Conservation (phyloP, 2,329 filamentous ascomycete genomes). For the Fusarium solani-melongenae region DNA sequence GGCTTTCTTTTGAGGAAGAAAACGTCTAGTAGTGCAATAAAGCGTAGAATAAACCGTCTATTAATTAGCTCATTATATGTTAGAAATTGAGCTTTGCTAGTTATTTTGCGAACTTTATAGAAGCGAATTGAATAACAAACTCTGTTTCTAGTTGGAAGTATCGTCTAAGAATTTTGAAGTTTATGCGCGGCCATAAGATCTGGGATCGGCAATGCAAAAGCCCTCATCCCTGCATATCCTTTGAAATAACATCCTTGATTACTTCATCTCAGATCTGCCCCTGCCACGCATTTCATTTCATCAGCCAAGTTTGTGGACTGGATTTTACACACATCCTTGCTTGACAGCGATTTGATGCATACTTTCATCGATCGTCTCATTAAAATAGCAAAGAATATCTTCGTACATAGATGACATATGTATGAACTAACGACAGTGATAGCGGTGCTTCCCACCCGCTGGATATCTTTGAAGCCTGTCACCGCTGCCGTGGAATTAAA, state of each 20-base stretch:
- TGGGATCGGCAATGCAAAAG: neutral
- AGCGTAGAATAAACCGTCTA: neutral
- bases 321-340: neutral
- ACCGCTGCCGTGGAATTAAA: neutral
- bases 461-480: neutral
- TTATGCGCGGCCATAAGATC: neutral
- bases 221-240: neutral
- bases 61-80: neutral
- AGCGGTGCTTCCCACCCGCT: neutral
- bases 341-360: neutral
- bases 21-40: neutral
- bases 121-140: neutral
- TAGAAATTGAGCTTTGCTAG: neutral
- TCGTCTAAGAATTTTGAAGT: neutral
- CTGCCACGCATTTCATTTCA: neutral
- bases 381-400: neutral
- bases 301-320: neutral
- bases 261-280: neutral
- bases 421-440: neutral
- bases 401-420: neutral
- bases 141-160: neutral
- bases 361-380: neutral
- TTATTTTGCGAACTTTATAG: neutral
- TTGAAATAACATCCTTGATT: neutral
- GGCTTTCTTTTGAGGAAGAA: neutral